Evolutionary conservation across 495 filamentous ascomycete genomes (phyloP).

Genomic region (Cetradonia linearis): DNA sequence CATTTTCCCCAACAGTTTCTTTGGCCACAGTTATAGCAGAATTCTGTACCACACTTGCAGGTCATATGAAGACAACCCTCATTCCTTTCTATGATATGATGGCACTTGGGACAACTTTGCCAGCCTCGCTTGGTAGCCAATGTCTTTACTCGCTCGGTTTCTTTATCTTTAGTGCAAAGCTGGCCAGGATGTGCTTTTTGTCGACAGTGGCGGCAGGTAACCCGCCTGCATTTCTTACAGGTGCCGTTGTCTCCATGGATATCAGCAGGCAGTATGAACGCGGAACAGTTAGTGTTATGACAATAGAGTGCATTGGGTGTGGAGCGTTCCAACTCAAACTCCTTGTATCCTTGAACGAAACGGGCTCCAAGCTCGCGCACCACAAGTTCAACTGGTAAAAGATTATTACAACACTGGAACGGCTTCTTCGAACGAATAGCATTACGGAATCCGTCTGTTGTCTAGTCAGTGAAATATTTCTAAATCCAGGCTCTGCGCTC

Average conservation of each 20-base stretch:
- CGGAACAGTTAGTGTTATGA: not conserved
- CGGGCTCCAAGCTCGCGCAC: not conserved
- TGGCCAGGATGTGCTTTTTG: slow-evolving; percentile 8
- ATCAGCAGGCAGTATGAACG: not conserved
- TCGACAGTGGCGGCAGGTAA: slow-evolving; percentile 11
- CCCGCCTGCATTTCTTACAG: not conserved
- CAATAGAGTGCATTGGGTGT: slow-evolving; percentile 4
- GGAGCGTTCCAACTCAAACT: not conserved
- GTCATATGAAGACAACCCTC: slow-evolving; percentile 46
- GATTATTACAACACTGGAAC: not conserved
- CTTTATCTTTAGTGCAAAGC: slow-evolving; percentile 24
- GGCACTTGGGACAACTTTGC: slow-evolving; percentile 21
- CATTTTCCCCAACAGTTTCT: not conserved
- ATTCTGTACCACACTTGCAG: slow-evolving; percentile 40
- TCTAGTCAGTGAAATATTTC: not conserved
- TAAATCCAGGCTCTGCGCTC: not conserved
- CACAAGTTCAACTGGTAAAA: not conserved
- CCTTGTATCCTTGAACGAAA: not conserved
- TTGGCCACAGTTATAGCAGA: slow-evolving; percentile 41
- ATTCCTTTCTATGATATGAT: slow-evolving; percentile 35
- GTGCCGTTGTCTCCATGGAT: slow-evolving; percentile 10
- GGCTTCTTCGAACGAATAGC: not conserved
- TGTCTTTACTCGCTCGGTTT: slow-evolving; percentile 16
- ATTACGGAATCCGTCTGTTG: not conserved
- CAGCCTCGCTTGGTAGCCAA: slow-evolving; percentile 26